Evolutionary conservation across 1,139 yeast species (phyloP).

Genomic region (Sporopachydermia cereana): DNA sequence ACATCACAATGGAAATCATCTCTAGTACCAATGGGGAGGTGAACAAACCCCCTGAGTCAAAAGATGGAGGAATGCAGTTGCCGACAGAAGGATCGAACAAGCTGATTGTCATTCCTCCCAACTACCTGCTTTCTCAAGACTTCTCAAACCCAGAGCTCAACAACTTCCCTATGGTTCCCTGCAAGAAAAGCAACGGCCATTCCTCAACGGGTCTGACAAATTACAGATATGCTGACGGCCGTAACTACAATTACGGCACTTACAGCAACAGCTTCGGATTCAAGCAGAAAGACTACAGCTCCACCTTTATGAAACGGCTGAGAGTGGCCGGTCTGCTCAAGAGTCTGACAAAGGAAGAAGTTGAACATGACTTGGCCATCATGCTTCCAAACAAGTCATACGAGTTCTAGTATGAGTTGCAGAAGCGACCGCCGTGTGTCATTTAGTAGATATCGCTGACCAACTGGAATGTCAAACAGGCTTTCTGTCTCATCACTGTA

Average conservation of each 20-base stretch:
- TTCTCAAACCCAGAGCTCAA: slow-evolving; percentile 2
- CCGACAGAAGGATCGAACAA: not conserved
- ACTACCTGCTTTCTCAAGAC: slow-evolving; percentile 3
- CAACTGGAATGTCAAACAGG: too few relatives aligned
- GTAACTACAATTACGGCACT: not conserved
- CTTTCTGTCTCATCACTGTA: too few relatives aligned
- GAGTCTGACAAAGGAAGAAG: slow-evolving; percentile 5
- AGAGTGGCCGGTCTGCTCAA: slow-evolving; percentile 2
- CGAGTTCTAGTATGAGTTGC: not conserved
- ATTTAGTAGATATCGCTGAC: too few relatives aligned
- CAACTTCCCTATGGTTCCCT: slow-evolving; percentile 3
- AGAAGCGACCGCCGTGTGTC: too few relatives aligned
- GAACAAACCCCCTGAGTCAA: too few relatives aligned
- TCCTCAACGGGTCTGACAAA: not conserved
- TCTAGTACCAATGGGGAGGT: not conserved
- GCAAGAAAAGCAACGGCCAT: not conserved
- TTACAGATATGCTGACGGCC: not conserved
- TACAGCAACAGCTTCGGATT: slow-evolving; percentile 3
- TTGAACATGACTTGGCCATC: not conserved
- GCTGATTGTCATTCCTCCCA: not conserved
- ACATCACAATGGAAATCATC: not conserved
- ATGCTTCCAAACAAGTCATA: not conserved
- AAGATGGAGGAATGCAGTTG: not conserved
- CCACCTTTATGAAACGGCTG: slow-evolving; percentile 1
- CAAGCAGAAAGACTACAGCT: slow-evolving; percentile 5